Conservation (phyloP, 2,329 filamentous ascomycete species). For the Colletotrichum caudatum region DNA sequence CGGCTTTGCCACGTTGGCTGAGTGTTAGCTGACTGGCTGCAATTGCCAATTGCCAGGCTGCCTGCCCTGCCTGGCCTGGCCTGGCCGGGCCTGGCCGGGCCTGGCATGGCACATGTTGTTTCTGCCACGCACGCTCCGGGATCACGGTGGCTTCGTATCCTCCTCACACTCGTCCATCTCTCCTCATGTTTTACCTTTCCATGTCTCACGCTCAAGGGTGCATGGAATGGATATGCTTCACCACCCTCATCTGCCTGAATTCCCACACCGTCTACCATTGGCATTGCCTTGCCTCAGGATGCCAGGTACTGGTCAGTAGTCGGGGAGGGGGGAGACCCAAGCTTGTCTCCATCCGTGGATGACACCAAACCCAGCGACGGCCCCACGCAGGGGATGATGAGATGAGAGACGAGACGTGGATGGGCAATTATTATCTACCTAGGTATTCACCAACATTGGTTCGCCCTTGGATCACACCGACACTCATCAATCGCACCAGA, state of each 20-base stretch:
- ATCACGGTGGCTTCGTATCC: conserved; percentile 22
- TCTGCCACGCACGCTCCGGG: conserved; percentile 21
- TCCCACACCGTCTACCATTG: conserved; percentile 8
- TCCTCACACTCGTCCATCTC: background rate
- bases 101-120: conserved; percentile 19
- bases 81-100: conserved; percentile 3
- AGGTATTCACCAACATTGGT: background rate
- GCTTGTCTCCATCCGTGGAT: conserved; percentile 24
- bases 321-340: background rate
- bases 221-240: conserved; percentile 29
- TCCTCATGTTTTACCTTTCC: conserved; percentile 19
- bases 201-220: conserved; percentile 23
- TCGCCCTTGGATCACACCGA: background rate
- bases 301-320: background rate
- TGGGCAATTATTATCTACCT: background rate
- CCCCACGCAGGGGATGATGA: conserved; percentile 39
- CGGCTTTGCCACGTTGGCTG: conserved; percentile 20
- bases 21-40: conserved; percentile 16
- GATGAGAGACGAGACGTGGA: conserved; percentile 36
- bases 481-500: background rate
- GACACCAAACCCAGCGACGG: conserved; percentile 31
- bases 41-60: conserved; percentile 21
- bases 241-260: conserved; percentile 34
- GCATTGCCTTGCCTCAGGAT: conserved; percentile 22
- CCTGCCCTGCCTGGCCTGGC: background rate